Evolutionary conservation across 257 asterid genomes (phyloP), one percentile per base, ranked within the genome.

Genomic region (Apocynum venetum): DNA sequence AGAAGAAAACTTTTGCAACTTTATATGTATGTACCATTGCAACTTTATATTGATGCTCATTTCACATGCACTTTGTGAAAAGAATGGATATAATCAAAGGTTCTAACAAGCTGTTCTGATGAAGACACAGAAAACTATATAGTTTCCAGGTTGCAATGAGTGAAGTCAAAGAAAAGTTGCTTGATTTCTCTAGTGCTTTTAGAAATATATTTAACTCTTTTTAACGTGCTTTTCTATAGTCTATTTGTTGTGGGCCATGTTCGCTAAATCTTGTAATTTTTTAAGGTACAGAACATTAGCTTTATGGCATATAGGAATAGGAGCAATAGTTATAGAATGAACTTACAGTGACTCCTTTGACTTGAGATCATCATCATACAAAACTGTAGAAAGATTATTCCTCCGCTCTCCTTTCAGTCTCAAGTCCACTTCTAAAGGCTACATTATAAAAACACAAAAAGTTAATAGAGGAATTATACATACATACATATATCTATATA

Each of bases 341-440:
- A 49, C 76, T 72, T 72, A 72, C 76, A 72, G 47, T 12, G 76
- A 72, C 25, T 72, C 76, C 76, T 72, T 49, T 51, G 63, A 14
- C 76, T 51, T 51, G 63, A 72, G 63, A 35, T 72, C 59, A 17
- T 72, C 76, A 51, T 72, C 76, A 36, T 51, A 72, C 47, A 72
- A 8, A 31, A 72, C 76, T 8, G 31, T 49, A 31, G 76, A 72
- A 49, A 72, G 63, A 13, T 35, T 49, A 72, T 17, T 72, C 44
- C 17, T 71, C 31, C 12, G 76, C 6, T 72, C 63, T 72, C 76
- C 63, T 51, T 72, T 72, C 63, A 51, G 47, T 35, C 51, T 72
- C 63, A 49, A 17, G 48, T 51, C 60, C 31, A 15, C 25, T 25
- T 72, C 76, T 36, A 49, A 51, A 5, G n/a, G 76, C 76, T 72